These are phyloP conservation scores for Hypomyces rosellus DNA, from an alignment of 2,329 filamentous ascomycete genomes.

Conservation along the genomic window DNA sequence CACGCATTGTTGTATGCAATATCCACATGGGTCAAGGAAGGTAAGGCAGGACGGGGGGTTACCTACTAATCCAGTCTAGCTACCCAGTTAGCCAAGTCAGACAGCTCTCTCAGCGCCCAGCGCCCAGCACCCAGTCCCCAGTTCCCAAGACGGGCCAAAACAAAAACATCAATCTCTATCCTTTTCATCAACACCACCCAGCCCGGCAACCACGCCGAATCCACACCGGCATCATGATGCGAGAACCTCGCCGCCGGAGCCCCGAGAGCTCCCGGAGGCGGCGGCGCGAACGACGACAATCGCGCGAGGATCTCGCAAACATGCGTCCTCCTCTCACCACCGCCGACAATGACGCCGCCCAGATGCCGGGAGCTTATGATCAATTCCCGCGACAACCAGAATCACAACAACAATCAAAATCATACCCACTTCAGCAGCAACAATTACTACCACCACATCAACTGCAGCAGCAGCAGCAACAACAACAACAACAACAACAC, in stretches of 20 bases:
- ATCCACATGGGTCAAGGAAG: constrained; percentile 11
- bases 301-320: constrained; percentile 23
- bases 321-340: constrained; percentile 11
- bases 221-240: constrained; percentile 41
- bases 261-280: constrained; percentile 49
- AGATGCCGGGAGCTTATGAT: constrained; percentile 5
- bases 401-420: constrained; percentile 11
- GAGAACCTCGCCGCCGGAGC: constrained; percentile 50
- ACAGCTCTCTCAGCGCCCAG: neutral
- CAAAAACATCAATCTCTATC: constrained; percentile 5
- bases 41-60: constrained; percentile 5
- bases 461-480: constrained; percentile 9
- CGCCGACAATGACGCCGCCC: constrained; percentile 9
- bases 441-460: constrained; percentile 13
- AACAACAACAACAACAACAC: neutral
- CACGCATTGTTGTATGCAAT: no score
- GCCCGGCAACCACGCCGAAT: constrained; percentile 12
- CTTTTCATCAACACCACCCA: neutral
- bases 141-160: constrained; percentile 4
- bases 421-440: constrained; percentile 3
- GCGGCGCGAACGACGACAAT: constrained; percentile 29
- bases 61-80: constrained; percentile 5
- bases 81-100: neutral
- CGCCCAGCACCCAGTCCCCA: neutral
- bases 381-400: neutral